Evolutionary conservation across 2,329 filamentous ascomycete species (phyloP).

Genomic region (Colletotrichum navitas): DNA sequence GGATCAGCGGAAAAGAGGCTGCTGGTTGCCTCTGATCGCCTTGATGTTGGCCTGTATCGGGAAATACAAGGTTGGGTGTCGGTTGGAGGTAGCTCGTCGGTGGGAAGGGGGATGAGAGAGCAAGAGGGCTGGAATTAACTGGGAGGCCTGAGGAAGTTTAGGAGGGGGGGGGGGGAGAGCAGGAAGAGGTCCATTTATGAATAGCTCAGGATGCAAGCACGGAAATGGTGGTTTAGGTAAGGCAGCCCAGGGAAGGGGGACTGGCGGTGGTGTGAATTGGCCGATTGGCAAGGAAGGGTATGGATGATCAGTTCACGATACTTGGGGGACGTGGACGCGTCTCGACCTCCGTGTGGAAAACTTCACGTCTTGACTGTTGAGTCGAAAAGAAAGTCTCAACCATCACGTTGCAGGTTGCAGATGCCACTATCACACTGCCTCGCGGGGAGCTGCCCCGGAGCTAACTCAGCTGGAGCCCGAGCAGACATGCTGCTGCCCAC

Average conservation of each 20-base stretch:
- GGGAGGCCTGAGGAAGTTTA: background rate
- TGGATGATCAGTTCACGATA: constrained; percentile 28
- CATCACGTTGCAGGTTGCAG: constrained; percentile 15
- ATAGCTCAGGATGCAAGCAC: background rate
- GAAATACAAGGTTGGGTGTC: constrained; percentile 15
- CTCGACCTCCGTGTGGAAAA: constrained; percentile 22
- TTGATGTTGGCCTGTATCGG: constrained; percentile 13
- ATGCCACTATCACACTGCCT: constrained; percentile 32
- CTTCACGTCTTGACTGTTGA: constrained; percentile 9
- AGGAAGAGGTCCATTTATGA: constrained; percentile 28
- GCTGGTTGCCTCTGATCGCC: constrained; percentile 30
- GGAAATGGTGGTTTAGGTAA: constrained; percentile 9
- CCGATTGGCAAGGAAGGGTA: constrained; percentile 10
- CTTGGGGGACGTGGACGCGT: constrained; percentile 25
- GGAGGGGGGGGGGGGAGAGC: background rate
- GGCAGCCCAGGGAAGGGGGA: background rate
- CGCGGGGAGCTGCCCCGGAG: constrained; percentile 34
- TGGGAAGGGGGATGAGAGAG: constrained; percentile 16
- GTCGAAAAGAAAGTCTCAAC: constrained; percentile 1
- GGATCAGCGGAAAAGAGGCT: constrained; percentile 12
- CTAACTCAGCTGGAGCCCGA: constrained; percentile 30
- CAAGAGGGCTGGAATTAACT: background rate
- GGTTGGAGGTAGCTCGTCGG: constrained; percentile 21
- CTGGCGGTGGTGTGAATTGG: constrained; percentile 1
- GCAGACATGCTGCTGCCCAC: constrained; percentile 25